phyloP scores from a whole-genome alignment of 495 filamentous ascomycete genomes.

The Paragyromitra xinjiangensis region DNA sequence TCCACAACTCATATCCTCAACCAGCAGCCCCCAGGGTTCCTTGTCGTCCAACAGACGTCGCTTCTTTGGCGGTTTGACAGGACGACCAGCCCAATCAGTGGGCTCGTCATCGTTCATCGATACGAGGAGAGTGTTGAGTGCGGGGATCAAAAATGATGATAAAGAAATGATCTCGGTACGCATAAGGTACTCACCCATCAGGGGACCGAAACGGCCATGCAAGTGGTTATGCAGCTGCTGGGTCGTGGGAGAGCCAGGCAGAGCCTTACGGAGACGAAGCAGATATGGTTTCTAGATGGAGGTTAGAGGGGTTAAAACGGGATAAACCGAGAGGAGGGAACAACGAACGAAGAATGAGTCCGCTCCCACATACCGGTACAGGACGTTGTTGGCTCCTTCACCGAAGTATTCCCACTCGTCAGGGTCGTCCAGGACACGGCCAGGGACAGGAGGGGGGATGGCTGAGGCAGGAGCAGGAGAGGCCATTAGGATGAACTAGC shows the following conservation, averaged over 20 bases:
- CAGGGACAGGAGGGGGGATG: conserved; percentile 48
- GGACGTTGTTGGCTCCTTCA: conserved; percentile 73
- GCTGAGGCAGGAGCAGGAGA: conserved; percentile 14
- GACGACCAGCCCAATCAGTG: conserved; percentile 53
- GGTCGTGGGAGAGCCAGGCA: conserved; percentile 56
- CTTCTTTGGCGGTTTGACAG: conserved; percentile 47
- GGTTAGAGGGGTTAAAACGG: conserved; percentile 11
- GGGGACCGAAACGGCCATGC: conserved; percentile 50
- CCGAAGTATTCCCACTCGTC: conserved; percentile 56
- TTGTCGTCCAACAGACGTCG: conserved; percentile 52
- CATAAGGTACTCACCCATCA: conserved; percentile 53
- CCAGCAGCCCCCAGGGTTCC: conserved; percentile 54
- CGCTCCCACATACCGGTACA: conserved; percentile 65
- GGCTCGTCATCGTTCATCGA: conserved; percentile 28
- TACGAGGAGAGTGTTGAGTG: conserved; percentile 41
- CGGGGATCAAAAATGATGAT: conserved; percentile 45
- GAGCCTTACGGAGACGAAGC: conserved; percentile 54
- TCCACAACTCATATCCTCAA: conserved; percentile 58
- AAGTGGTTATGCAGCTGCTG: conserved; percentile 50
- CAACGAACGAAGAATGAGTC: conserved; percentile 56
- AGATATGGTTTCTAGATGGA: conserved; percentile 50
- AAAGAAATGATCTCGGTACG: conserved; percentile 52
- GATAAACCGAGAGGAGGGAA: conserved; percentile 40
- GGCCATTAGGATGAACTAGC: conserved; percentile 24
- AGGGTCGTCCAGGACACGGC: conserved; percentile 51